A percentile compares a stretch with the other conserved stretches of the same genome.
These are phyloP conservation scores for Ganoderma lingzhi DNA, from an alignment of 1,284 basidiomycete genomes.

Conservation along the genomic window DNA sequence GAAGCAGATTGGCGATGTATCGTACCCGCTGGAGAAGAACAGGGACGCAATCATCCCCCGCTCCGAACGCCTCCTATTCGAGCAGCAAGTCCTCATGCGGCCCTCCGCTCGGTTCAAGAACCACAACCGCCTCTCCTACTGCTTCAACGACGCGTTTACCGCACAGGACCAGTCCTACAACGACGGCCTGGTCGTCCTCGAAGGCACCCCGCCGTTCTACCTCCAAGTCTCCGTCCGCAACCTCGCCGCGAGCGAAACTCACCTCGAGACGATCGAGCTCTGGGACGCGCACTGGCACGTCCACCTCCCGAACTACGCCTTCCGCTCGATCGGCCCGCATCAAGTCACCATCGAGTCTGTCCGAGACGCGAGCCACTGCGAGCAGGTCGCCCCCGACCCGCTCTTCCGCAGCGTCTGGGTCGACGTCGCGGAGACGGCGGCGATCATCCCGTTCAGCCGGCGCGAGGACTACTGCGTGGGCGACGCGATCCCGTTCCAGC, in stretches of 20 bases:
- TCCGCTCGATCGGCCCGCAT: constrained; percentile 84
- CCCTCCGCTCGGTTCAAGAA: constrained; percentile 83
- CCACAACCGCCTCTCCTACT: constrained; percentile 74
- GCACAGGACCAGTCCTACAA: constrained; percentile 57
- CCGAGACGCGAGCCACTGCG: constrained; percentile 83
- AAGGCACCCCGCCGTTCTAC: constrained; percentile 90
- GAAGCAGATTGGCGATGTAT: constrained; percentile 85
- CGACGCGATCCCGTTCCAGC: constrained; percentile 89
- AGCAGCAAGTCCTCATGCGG: constrained; percentile 82
- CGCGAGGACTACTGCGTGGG: constrained; percentile 90
- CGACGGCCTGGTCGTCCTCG: constrained; percentile 70
- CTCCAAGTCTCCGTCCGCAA: constrained; percentile 81
- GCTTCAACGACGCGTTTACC: constrained; percentile 74
- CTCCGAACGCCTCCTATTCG: constrained; percentile 72
- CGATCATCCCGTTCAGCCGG: constrained; percentile 86
- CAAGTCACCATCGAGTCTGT: constrained; percentile 81
- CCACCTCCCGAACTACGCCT: constrained; percentile 74
- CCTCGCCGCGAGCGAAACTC: constrained; percentile 70
- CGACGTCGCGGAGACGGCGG: constrained; percentile 94
- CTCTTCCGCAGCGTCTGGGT: constrained; percentile 74
- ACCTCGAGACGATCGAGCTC: constrained; percentile 65
- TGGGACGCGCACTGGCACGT: constrained; percentile 78
- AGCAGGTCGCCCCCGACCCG: constrained; percentile 73
- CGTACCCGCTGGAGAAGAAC: constrained; percentile 81
- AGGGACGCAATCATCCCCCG: constrained; percentile 68